Evolutionary conservation across 2,329 filamentous ascomycete genomes (phyloP).

Genomic region (Thielaviopsis ethacetica): DNA sequence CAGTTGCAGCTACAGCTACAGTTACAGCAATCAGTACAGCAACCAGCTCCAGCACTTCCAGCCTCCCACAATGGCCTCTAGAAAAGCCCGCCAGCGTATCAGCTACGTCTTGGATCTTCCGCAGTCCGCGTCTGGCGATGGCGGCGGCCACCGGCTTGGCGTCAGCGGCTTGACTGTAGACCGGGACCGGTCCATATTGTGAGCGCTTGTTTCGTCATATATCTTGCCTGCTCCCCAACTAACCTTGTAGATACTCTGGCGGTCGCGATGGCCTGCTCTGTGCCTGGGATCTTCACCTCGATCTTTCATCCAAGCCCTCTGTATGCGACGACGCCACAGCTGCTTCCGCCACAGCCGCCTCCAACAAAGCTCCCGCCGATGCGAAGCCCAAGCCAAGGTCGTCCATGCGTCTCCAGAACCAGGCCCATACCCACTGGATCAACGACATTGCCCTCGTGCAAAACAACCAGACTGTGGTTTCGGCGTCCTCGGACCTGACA

Average conservation of each 20-base stretch:
- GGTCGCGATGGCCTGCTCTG: conserved; percentile 92
- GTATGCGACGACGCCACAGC: conserved; percentile 13
- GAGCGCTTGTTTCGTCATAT: conserved; percentile 24
- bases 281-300: conserved; percentile 77
- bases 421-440: conserved; percentile 88
- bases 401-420: conserved; percentile 42
- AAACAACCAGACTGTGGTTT: conserved; percentile 64
- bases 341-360: conserved; percentile 11
- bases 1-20: too few species aligned
- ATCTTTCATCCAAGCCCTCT: conserved; percentile 27
- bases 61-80: conserved; percentile 35
- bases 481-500: conserved; percentile 82
- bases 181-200: conserved; percentile 70
- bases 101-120: conserved; percentile 50
- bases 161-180: conserved; percentile 92
- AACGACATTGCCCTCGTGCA: conserved; percentile 78
- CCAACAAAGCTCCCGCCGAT: conserved; percentile 13
- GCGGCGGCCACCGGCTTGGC: conserved; percentile 74
- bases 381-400: conserved; percentile 30
- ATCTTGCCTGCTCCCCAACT: not conserved
- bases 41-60: too few species aligned
- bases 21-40: too few species aligned
- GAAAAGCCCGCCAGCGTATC: conserved; percentile 53
- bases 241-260: conserved; percentile 63
- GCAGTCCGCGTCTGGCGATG: conserved; percentile 43